Evolutionary conservation across 345 rosid genomes (phyloP).

Genomic region (Xanthoceras sorbifolium): DNA sequence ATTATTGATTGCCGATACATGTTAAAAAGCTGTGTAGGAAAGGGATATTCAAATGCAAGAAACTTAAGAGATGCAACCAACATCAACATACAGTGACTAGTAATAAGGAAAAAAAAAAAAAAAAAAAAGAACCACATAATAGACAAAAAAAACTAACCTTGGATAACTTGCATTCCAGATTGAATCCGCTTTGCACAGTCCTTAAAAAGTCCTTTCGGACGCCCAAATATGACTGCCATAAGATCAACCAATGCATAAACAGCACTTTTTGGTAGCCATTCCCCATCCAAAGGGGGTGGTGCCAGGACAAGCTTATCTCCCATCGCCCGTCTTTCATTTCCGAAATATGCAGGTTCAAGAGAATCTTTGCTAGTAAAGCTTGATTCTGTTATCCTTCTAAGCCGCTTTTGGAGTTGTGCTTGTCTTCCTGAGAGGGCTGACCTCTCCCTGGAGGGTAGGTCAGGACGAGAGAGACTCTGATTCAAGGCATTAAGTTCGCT

Average conservation of each 20-base stretch:
- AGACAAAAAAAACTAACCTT: conserved; percentile 47
- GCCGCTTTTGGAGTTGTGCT: conserved; percentile 57
- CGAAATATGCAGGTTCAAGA: conserved; percentile 65
- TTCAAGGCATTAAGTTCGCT: conserved; percentile 68
- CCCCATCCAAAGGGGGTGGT: conserved; percentile 86
- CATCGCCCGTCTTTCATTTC: conserved; percentile 51
- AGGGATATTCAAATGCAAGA: neutral
- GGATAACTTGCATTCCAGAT: conserved; percentile 75
- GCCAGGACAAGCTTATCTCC: conserved; percentile 82
- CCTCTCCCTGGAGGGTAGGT: conserved; percentile 68
- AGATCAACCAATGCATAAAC: conserved; percentile 89
- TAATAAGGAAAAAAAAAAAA: neutral
- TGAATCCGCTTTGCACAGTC: conserved; percentile 91
- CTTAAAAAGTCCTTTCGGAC: conserved; percentile 93
- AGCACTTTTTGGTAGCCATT: conserved; percentile 94
- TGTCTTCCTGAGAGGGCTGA: conserved; percentile 55
- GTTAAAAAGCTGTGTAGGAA: neutral
- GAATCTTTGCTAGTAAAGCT: conserved; percentile 38
- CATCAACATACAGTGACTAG: neutral
- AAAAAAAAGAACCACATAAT: neutral
- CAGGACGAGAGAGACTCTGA: conserved; percentile 65
- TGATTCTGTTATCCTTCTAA: conserved; percentile 36
- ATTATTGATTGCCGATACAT: neutral
- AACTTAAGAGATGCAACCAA: conserved; percentile 1
- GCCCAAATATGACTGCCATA: conserved; percentile 82